A percentile compares a stretch with the other conserved stretches of the same genome.
phyloP scores from a whole-genome alignment of 2,329 filamentous ascomycete species.

The Pseudopyricularia javanii region DNA sequence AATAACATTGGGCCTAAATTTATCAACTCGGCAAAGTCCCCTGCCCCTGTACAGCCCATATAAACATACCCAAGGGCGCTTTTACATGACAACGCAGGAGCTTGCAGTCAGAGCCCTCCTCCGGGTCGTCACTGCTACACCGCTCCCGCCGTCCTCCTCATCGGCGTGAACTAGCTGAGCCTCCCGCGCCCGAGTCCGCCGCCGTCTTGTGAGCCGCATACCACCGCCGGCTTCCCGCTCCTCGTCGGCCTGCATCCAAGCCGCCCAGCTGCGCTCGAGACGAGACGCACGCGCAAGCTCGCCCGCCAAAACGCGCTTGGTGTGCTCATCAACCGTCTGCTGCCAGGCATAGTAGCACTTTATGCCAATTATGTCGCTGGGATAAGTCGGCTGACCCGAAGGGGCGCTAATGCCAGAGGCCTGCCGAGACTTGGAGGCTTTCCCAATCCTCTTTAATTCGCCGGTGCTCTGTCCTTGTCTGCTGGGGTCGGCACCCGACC shows the following conservation, averaged over 20 bases:
- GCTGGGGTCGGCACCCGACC: not conserved
- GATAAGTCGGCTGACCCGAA: constrained; percentile 37
- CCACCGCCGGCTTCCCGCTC: constrained; percentile 62
- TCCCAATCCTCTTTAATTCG: not conserved
- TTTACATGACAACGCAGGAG: not conserved
- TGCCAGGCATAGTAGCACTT: constrained; percentile 97
- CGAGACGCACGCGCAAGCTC: constrained; percentile 62
- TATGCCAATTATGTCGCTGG: constrained; percentile 68
- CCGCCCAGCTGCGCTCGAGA: constrained; percentile 84
- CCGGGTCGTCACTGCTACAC: not conserved
- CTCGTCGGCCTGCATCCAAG: constrained; percentile 86
- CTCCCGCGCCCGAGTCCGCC: constrained; percentile 56
- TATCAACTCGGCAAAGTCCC: no score
- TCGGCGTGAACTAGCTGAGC: constrained; percentile 69
- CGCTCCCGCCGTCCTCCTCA: constrained; percentile 57
- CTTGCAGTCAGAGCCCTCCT: not conserved
- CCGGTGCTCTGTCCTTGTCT: not conserved
- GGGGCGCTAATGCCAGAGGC: not conserved
- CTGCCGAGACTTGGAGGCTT: not conserved
- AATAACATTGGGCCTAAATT: no score
- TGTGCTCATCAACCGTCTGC: constrained; percentile 88
- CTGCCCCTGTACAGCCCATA: no score
- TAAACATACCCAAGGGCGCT: no score
- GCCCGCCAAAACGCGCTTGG: constrained; percentile 67
- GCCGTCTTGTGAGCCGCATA: constrained; percentile 55